phyloP scores from a whole-genome alignment of 495 filamentous ascomycete species.

The Podospora anserina region DNA sequence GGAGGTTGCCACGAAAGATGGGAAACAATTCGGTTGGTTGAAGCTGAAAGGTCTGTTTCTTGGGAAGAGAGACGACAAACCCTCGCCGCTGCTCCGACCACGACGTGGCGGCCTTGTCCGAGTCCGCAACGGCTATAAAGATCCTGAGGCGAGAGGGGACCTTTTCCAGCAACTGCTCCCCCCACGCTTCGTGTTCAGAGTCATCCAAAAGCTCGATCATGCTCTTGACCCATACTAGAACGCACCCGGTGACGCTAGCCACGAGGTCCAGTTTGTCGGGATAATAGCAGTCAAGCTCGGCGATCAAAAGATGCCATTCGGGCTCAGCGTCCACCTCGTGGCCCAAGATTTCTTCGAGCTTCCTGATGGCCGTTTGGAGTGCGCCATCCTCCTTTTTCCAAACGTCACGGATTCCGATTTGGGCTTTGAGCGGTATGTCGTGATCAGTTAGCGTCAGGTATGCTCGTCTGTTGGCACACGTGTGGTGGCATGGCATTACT shows the following conservation, averaged over 20 bases:
- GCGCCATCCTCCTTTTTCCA: constrained; percentile 31
- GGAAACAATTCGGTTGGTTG: constrained; percentile 26
- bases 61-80: constrained; percentile 36
- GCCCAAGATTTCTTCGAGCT: constrained; percentile 30
- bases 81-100: constrained; percentile 27
- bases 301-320: constrained; percentile 35
- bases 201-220: constrained; percentile 37
- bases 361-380: constrained; percentile 22
- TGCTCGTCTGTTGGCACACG: not conserved
- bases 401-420: constrained; percentile 37
- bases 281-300: constrained; percentile 30
- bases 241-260: constrained; percentile 23
- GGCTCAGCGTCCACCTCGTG: constrained; percentile 32
- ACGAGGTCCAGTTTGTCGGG: constrained; percentile 34
- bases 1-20: constrained; percentile 28
- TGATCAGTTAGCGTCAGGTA: not conserved
- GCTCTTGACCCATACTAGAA: constrained; percentile 28
- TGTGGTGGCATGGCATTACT: not conserved
- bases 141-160: constrained; percentile 24
- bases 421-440: constrained; percentile 35
- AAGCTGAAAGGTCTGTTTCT: constrained; percentile 21
- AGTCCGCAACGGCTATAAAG: constrained; percentile 30
- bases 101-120: constrained; percentile 14
- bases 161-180: constrained; percentile 30
- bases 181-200: constrained; percentile 31